phyloP scores from a whole-genome alignment of 768 basidiomycete genomes.

The Dacryopinax spathularia region DNA sequence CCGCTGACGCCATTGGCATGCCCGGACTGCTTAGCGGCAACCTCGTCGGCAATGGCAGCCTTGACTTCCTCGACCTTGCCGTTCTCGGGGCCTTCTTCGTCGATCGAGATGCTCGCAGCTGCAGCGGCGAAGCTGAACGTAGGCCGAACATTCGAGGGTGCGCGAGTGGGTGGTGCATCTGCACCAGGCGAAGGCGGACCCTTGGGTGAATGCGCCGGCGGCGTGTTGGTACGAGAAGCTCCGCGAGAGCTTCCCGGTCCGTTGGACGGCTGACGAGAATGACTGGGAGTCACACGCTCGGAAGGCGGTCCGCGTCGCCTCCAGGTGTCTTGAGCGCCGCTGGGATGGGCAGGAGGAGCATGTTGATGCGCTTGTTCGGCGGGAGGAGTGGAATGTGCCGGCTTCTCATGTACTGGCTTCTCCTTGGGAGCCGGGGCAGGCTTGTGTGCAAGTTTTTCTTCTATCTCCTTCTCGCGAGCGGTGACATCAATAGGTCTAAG shows the following conservation, averaged over 20 bases:
- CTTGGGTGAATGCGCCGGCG: conserved; percentile 8
- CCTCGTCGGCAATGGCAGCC: background rate
- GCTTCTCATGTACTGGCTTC: background rate
- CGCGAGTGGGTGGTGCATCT: conserved; percentile 9
- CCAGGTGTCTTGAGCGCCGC: background rate
- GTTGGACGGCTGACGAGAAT: conserved; percentile 19
- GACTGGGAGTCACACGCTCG: conserved; percentile 19
- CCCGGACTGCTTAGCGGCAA: background rate
- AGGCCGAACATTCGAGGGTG: conserved; percentile 45
- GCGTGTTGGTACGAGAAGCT: conserved; percentile 21
- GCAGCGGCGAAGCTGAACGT: conserved; percentile 72
- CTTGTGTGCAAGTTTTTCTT: conserved; percentile 58
- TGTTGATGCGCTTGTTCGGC: background rate
- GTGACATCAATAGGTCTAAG: conserved; percentile 72
- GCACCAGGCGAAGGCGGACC: conserved; percentile 13
- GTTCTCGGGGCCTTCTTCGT: conserved; percentile 6
- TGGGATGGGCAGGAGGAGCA: background rate
- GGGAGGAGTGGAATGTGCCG: background rate
- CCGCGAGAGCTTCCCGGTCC: conserved; percentile 18
- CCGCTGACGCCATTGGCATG: background rate
- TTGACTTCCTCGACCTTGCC: background rate
- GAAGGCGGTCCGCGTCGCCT: conserved; percentile 15
- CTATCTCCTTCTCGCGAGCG: conserved; percentile 57
- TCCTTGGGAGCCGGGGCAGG: too few species aligned
- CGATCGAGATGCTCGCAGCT: conserved; percentile 23